A percentile compares a stretch with the other conserved stretches of the same genome.
phyloP scores from a whole-genome alignment of 179 eudicot genomes.

The Sideroxylon spinosum region DNA sequence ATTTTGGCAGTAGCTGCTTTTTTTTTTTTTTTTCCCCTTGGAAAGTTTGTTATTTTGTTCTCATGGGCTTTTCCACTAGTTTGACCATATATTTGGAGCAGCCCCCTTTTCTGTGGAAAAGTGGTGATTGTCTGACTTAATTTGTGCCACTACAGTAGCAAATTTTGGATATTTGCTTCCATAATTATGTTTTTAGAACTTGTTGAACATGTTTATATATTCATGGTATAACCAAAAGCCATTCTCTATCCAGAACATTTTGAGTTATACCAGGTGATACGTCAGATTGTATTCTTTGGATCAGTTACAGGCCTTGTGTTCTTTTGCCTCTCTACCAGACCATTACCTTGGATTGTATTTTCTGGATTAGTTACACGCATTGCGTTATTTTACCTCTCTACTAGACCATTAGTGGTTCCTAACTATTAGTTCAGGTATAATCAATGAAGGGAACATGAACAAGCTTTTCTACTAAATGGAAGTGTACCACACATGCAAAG shows the following conservation, averaged over 20 bases:
- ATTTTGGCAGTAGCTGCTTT: neutral
- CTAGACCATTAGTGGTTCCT: neutral
- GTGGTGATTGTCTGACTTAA: neutral
- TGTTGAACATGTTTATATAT: neutral
- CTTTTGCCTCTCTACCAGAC: neutral
- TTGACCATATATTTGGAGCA: neutral
- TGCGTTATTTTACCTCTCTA: neutral
- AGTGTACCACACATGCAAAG: no score
- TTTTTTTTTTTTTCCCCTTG: neutral
- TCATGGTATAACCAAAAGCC: neutral
- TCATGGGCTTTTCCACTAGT: neutral
- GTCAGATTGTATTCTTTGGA: neutral
- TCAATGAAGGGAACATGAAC: neutral
- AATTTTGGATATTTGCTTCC: neutral
- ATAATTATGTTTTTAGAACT: neutral
- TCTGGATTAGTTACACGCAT: neutral
- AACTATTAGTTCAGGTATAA: neutral
- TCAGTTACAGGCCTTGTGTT: neutral
- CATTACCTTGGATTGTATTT: neutral
- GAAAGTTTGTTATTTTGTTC: neutral
- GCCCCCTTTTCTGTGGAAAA: neutral
- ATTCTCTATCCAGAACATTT: neutral
- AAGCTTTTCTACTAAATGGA: neutral
- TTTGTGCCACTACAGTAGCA: neutral
- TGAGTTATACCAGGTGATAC: neutral